Evolutionary conservation across 225 moss, liverwort and hornwort genomes (phyloP).

Genomic region (Sphagnum tenellum): DNA sequence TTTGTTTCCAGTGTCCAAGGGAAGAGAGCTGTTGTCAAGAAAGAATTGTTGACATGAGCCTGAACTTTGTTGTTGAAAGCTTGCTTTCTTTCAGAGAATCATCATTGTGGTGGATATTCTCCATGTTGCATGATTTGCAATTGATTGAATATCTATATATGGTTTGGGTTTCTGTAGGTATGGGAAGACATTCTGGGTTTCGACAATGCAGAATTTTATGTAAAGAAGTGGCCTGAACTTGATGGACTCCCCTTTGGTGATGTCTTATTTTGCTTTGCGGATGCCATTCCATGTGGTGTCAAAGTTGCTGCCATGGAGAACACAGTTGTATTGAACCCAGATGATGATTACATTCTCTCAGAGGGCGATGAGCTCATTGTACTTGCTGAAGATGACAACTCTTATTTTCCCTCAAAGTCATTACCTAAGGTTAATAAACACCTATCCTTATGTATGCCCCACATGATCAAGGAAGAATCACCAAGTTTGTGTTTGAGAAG

Average conservation of each 20-base stretch:
- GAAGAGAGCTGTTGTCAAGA: no score
- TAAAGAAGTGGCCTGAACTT: constrained; percentile 70
- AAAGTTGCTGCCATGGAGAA: constrained; percentile 57
- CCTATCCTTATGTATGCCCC: no score
- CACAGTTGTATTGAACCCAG: constrained; percentile 66
- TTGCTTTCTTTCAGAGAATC: no score
- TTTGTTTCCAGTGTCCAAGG: no score
- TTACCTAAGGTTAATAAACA: constrained; percentile 8
- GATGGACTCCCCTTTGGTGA: constrained; percentile 60
- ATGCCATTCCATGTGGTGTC: constrained; percentile 69
- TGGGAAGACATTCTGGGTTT: constrained; percentile 85
- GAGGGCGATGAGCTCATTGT: constrained; percentile 83
- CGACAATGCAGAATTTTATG: constrained; percentile 80
- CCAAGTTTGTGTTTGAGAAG: no score
- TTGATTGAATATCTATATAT: no score
- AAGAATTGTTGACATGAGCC: no score
- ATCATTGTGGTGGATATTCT: no score
- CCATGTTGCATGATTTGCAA: no score
- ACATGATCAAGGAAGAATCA: no score
- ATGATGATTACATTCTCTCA: constrained; percentile 45
- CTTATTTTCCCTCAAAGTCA: constrained; percentile 43
- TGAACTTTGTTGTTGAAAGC: no score
- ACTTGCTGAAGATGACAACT: constrained; percentile 71
- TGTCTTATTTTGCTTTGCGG: constrained; percentile 59
- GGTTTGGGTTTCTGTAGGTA: constrained; percentile 21